Percentiles rank a stretch among this genome's conserved stretches.
phyloP scores from a whole-genome alignment of 768 basidiomycete genomes.

The Lentinus brumalis region DNA sequence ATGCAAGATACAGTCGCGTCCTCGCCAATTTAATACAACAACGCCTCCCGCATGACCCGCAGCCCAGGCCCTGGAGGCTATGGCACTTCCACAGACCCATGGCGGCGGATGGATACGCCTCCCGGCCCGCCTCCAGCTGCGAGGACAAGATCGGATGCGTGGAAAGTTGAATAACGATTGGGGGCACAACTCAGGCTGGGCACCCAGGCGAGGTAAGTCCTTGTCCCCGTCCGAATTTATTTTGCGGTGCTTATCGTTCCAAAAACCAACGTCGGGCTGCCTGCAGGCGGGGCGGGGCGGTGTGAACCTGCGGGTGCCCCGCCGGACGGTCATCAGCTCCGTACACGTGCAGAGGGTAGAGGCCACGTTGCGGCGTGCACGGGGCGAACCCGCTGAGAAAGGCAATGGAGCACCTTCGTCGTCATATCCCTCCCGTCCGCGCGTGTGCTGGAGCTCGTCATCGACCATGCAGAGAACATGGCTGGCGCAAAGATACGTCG shows the following conservation, averaged over 20 bases:
- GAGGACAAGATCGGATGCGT: background rate
- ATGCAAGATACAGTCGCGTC: background rate
- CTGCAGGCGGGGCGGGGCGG: background rate
- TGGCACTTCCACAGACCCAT: background rate
- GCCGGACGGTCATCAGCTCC: slow-evolving; percentile 15
- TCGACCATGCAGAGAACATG: background rate
- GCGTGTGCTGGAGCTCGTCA: background rate
- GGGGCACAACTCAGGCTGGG: background rate
- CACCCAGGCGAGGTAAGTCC: background rate
- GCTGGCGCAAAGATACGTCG: background rate
- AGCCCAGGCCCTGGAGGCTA: background rate
- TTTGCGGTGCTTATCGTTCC: background rate
- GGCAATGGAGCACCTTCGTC: slow-evolving; percentile 1
- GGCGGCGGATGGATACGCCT: background rate
- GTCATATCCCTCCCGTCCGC: background rate
- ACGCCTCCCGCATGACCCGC: background rate
- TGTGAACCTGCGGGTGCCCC: background rate
- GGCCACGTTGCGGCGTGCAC: slow-evolving; percentile 12
- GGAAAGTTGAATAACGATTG: background rate
- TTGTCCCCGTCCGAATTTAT: background rate
- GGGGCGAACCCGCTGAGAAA: slow-evolving; percentile 8
- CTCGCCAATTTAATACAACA: background rate
- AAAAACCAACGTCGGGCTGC: background rate
- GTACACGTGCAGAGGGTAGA: slow-evolving; percentile 9
- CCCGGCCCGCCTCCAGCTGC: background rate